Base-by-base conservation (phyloP, 2,329 filamentous ascomycete genomes). In the Colletotrichum brevisporum region DNA sequence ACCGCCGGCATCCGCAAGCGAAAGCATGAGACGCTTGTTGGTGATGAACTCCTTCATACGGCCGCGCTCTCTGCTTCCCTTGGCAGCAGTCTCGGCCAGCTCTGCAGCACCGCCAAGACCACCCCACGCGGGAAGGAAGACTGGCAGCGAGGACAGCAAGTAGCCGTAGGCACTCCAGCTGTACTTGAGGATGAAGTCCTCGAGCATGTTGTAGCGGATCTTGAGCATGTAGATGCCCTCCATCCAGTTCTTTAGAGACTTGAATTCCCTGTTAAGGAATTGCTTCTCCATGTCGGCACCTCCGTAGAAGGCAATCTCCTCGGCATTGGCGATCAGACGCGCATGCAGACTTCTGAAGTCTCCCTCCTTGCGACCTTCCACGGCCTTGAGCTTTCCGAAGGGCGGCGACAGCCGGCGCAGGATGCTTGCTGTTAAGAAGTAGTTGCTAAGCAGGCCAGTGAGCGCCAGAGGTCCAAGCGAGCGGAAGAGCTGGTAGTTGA, bases 11-110 rank as follows among this genome's bases (percentile, higher is more conserved):
- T 99, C 96, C 10, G 96, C 96, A 45, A 99, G 88, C 16, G 95
- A 98, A 39, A 99, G 88, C 96, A 99, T 98, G 47, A 99, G 90
- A 5, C 96, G 91, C 81, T 99, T 98, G 83, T 99, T 99, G 13
- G 96, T 99, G 81, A 99, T 98, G 81, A 99, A 99, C 41, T 97
- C 94, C 83, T 97, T 96, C 94, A 98, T 99, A 48, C 97, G 93
- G 65, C 91, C 90, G 54, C 93, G 89, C 79, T 97, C 94, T 31
- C 92, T 88, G 31, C 88, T 87, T 31, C 85, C 85, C 71, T 83
- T 87, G 18, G 83, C 83, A 26, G 79, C 78, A 50, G 76, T 76
- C 27, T 86, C 86, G 2, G 86, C 81, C 74, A 93, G 84, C 80
- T 97, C 93, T 62, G 90, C 83, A 16, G 87, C 86, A 47, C 92